Conservation (phyloP, 495 filamentous ascomycete genomes). For the Penicillium arizonense region DNA sequence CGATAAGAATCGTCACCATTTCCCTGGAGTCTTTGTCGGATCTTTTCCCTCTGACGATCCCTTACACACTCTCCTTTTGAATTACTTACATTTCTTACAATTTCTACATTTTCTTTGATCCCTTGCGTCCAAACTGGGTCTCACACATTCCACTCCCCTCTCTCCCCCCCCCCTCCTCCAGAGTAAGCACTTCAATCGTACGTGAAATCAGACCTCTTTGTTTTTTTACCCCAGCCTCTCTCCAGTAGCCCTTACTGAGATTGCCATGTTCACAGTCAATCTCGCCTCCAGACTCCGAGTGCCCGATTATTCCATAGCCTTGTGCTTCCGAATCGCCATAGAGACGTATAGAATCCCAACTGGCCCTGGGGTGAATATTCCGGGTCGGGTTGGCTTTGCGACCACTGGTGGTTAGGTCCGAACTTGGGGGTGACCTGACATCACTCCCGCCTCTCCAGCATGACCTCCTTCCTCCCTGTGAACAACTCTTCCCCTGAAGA, state of each 20-base stretch:
- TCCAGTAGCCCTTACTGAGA: slow-evolving; percentile 7
- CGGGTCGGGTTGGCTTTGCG: slow-evolving; percentile 22
- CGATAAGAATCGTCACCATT: slow-evolving; percentile 33
- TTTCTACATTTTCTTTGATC: slow-evolving; percentile 2
- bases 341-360: slow-evolving; percentile 16
- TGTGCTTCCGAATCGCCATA: slow-evolving; percentile 14
- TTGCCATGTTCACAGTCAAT: slow-evolving; percentile 26
- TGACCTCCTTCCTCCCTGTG: slow-evolving; percentile 73
- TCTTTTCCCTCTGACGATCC: not conserved
- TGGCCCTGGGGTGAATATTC: slow-evolving; percentile 16
- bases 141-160: slow-evolving; percentile 13
- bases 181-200: slow-evolving; percentile 18
- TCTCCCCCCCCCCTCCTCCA: not conserved
- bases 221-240: not conserved
- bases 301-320: slow-evolving; percentile 20
- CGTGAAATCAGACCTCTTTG: slow-evolving; percentile 6
- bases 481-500: slow-evolving; percentile 65
- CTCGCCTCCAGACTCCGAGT: slow-evolving; percentile 23
- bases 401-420: slow-evolving; percentile 20
- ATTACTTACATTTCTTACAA: not conserved
- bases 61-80: slow-evolving; percentile 3
- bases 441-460: slow-evolving; percentile 42
- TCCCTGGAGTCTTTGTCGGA: not conserved
- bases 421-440: slow-evolving; percentile 32
- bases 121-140: slow-evolving; percentile 20